Evolutionary conservation across 139 green algal genomes (phyloP), one percentile per base, ranked within the genome.

Genomic region (Nannochloris sp.): DNA sequence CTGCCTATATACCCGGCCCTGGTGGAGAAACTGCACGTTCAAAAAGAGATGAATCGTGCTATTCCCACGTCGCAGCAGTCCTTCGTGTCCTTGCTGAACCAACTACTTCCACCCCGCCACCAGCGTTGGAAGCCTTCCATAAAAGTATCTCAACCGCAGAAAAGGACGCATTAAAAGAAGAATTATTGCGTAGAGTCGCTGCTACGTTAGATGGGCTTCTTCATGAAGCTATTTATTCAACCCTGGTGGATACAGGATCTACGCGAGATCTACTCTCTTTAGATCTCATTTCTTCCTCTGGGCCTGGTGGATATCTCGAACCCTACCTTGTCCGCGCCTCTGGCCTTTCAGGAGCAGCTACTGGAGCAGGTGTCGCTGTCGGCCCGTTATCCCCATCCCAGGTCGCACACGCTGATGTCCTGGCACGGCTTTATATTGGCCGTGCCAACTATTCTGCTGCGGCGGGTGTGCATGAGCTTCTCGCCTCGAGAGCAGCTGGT

Each of bases 381-480:
- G 64, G 71, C 3, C 64, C 67, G 10, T 68, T 81, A 39, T 29
- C 33, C 2, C 54, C 61, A 24, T 12, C 14, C 27, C 70, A 85
- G 61, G 76, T 81, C 27, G 4, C 70, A 32, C 39, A 74, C 45
- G 61, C 66, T 14, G 71, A 80, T 35, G 48, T 84, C 62, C 70
- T 92, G 58, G 81, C 85, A 24, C 74, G 73, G 68, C 65, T 89
- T 53, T 81, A 87, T 61, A 72, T 85, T 15, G 38, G 23, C 27
- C 51, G 70, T 2, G 54, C 39, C 3, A 31, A 55, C 14, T 76
- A 71, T 38, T 70, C 65, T 24, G 68, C 62, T 33, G 69, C 70
- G 0, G 82, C 78, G 47, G 54, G 25, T 31, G 70, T 91, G 33
- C 83, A 84, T 48, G 64, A 72, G 24, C 70, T 77, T 24, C 73